Evolutionary conservation across 1,139 yeast species (phyloP).

Genomic region (Magnusiomyces magnusii): DNA sequence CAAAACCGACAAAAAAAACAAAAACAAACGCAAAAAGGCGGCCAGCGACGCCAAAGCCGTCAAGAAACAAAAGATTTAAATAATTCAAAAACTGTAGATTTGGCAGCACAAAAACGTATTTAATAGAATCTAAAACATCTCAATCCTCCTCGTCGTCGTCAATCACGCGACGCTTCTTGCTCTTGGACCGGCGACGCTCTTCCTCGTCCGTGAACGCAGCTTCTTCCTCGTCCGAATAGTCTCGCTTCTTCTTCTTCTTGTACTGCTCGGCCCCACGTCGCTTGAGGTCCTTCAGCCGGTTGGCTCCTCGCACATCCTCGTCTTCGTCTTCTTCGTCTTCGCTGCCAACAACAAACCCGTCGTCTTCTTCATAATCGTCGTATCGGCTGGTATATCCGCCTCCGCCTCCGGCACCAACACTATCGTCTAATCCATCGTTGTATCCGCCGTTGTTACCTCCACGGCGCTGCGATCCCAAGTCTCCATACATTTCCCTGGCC

Average conservation of each 20-base stretch:
- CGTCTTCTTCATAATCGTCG: conserved; percentile 40
- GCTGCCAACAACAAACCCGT: conserved; percentile 43
- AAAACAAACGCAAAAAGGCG: too few species aligned
- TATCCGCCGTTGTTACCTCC: background rate
- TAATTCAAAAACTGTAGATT: too few species aligned
- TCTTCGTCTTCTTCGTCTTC: conserved; percentile 38
- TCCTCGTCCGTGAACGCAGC: conserved; percentile 19
- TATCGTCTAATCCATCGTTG: conserved; percentile 22
- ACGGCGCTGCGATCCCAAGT: background rate
- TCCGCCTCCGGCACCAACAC: conserved; percentile 21
- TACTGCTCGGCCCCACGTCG: conserved; percentile 49
- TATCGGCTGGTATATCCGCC: background rate
- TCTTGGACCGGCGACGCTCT: conserved; percentile 11
- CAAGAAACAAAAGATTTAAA: background rate
- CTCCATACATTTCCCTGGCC: conserved; percentile 57
- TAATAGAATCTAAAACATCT: too few species aligned
- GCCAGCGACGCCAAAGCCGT: background rate
- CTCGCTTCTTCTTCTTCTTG: conserved; percentile 25
- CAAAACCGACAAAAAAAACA: background rate
- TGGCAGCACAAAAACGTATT: too few species aligned
- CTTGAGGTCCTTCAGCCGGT: conserved; percentile 54
- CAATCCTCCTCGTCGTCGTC: conserved; percentile 53
- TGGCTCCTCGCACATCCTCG: conserved; percentile 53
- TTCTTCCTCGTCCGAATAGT: conserved; percentile 36
- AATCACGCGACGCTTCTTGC: conserved; percentile 37